Base-by-base conservation (phyloP, 768 basidiomycete genomes). In the Amanita phalloides region DNA sequence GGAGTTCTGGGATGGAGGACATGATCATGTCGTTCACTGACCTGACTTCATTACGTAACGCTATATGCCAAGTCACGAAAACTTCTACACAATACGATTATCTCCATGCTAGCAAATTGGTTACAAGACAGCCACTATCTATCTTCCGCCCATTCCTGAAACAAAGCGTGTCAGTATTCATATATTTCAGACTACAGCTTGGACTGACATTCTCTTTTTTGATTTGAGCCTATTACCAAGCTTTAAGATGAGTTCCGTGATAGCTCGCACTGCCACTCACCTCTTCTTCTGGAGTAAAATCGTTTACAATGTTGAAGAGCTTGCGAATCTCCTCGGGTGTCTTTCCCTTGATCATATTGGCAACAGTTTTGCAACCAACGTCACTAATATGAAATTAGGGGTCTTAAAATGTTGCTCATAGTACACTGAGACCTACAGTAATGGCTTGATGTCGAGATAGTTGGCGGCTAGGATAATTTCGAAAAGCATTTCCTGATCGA, bases 341-440 rank as follows among this genome's bases (percentile, higher is more conserved):
- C 80, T 99, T 99, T 32, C 96, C 96, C 75, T 99, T 98, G 79
- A 99, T 98, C 96, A 98, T 99, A 78, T 98, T 98, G 11, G 96
- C 96, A 4, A 96, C 94, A 3, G 92, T 96, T 77, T 96, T 95
- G 81, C 94, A 96, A 1, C 94, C 94, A 54, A 96, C 91, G 63
- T 96, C 94, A 58, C 92, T 95, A 58, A 45, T 44, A n/a, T 13
- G 21, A 21, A 42, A 30, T 13, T 14, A 48, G 14, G 61, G 44
- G 21, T 52, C 25, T 8, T 41, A 45, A 43, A 13, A 45, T 28
- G 9, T 35, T 32, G 43, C 6, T 17, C 28, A 55, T 25, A 32
- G n/a, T 47, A 26, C 26, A n/a, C 51, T 7, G 56, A 53, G 4
- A 74, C 89, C 58, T 61, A 96, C 95, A 98, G 82, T 45, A 98